Evolutionary conservation across 148 eudicot species (phyloP).

Genomic region (Fagopyrum homotropicum): DNA sequence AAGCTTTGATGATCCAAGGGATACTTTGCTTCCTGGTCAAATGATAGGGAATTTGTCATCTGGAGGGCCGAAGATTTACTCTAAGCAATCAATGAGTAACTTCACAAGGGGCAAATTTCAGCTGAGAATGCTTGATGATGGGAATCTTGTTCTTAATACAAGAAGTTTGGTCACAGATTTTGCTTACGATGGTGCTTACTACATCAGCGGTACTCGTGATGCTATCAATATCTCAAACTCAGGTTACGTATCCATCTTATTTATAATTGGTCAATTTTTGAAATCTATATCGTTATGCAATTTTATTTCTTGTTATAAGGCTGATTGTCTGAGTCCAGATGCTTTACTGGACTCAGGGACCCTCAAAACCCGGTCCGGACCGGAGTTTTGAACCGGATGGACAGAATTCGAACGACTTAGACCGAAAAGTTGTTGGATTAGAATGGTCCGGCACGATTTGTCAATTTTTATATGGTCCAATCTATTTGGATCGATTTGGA

Average conservation of each 20-base stretch:
- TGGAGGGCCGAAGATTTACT: constrained; percentile 15
- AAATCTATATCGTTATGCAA: too few species aligned
- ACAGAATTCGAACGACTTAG: too few species aligned
- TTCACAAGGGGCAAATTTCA: constrained; percentile 41
- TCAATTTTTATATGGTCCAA: too few species aligned
- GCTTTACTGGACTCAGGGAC: too few species aligned
- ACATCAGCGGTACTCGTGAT: constrained; percentile 13
- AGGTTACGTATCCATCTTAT: constrained; percentile 1
- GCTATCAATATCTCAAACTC: constrained; percentile 2
- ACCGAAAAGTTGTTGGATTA: too few species aligned
- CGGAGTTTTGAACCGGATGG: too few species aligned
- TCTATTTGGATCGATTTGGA: too few species aligned
- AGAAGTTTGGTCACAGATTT: background rate
- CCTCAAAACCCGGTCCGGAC: too few species aligned
- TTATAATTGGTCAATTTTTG: too few species aligned
- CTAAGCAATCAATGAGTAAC: constrained; percentile 23
- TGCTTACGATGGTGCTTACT: constrained; percentile 22
- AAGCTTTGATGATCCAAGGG: constrained; percentile 35
- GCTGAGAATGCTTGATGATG: constrained; percentile 17
- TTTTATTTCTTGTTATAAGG: too few species aligned
- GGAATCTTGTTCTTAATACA: constrained; percentile 28
- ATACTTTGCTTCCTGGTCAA: constrained; percentile 44
- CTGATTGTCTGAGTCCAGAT: too few species aligned
- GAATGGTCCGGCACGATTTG: too few species aligned
- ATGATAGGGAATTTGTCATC: background rate